phyloP scores from a whole-genome alignment of 2,329 filamentous ascomycete genomes.

The Emergomyces orientalis region DNA sequence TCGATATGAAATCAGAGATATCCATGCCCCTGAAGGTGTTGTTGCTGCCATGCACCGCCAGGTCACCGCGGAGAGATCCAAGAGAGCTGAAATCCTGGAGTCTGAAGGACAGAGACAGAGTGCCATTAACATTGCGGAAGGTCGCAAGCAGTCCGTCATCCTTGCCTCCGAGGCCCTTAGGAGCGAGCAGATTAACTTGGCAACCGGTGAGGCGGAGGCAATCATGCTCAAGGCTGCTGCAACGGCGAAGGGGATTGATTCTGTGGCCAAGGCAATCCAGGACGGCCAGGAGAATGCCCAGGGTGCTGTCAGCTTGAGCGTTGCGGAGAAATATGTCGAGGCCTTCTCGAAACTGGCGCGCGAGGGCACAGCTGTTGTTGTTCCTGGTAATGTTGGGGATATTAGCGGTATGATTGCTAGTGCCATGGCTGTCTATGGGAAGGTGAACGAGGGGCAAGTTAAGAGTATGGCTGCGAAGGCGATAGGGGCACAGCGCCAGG shows the following conservation, averaged over 20 bases:
- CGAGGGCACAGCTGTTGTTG: constrained; percentile 89
- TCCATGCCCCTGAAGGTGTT: constrained; percentile 86
- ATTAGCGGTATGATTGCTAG: constrained; percentile 95
- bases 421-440: constrained; percentile 89
- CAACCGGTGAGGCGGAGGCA: constrained; percentile 85
- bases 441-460: constrained; percentile 73
- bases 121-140: constrained; percentile 98
- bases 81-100: constrained; percentile 94
- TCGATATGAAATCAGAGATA: constrained; percentile 96
- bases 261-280: constrained; percentile 66
- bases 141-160: constrained; percentile 93
- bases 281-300: constrained; percentile 67
- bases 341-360: constrained; percentile 87
- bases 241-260: constrained; percentile 79
- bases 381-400: constrained; percentile 94
- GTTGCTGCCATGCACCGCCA: constrained; percentile 98
- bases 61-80: constrained; percentile 92
- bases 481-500: constrained; percentile 21
- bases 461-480: constrained; percentile 46
- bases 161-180: constrained; percentile 85
- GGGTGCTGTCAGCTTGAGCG: constrained; percentile 71
- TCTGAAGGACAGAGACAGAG: constrained; percentile 94
- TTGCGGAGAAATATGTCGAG: constrained; percentile 97
- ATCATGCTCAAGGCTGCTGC: constrained; percentile 78
- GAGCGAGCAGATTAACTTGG: constrained; percentile 86